phyloP scores from a whole-genome alignment of 1,139 yeast species.

The Yamadazyma trypodendri region DNA sequence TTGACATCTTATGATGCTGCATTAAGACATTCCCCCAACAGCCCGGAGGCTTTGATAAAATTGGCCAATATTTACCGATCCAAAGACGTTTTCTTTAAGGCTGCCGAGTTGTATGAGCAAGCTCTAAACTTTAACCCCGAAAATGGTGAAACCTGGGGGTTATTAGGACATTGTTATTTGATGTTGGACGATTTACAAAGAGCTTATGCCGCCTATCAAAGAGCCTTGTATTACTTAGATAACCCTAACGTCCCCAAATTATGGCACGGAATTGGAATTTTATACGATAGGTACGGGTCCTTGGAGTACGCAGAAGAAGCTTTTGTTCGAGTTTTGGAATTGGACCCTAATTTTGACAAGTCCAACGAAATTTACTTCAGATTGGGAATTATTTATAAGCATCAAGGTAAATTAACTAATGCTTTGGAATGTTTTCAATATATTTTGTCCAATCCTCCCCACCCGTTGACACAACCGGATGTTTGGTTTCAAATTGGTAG shows the following conservation, averaged over 20 bases:
- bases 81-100: slow-evolving; percentile 86
- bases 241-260: slow-evolving; percentile 94
- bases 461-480: slow-evolving; percentile 93
- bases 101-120: slow-evolving; percentile 89
- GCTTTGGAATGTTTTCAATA: slow-evolving; percentile 94
- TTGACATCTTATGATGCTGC: slow-evolving; percentile 89
- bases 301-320: slow-evolving; percentile 98
- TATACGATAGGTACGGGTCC: slow-evolving; percentile 94
- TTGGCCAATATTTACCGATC: slow-evolving; percentile 87
- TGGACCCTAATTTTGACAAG: slow-evolving; percentile 94
- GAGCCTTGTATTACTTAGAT: slow-evolving; percentile 85
- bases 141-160: slow-evolving; percentile 97
- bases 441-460: slow-evolving; percentile 87
- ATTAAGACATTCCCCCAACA: slow-evolving; percentile 79
- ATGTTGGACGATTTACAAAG: slow-evolving; percentile 95
- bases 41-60: slow-evolving; percentile 79
- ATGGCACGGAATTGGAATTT: slow-evolving; percentile 98
- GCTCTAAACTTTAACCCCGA: slow-evolving; percentile 81
- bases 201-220: slow-evolving; percentile 95
- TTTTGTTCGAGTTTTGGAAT: slow-evolving; percentile 88
- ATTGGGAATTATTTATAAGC: slow-evolving; percentile 95
- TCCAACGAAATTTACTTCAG: slow-evolving; percentile 95
- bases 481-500: slow-evolving; percentile 98
- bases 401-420: slow-evolving; percentile 81
- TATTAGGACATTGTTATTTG: slow-evolving; percentile 92